These are phyloP conservation scores for Colletotrichum theobromicola DNA, from an alignment of 2,329 filamentous ascomycete genomes.

Conservation along the genomic window DNA sequence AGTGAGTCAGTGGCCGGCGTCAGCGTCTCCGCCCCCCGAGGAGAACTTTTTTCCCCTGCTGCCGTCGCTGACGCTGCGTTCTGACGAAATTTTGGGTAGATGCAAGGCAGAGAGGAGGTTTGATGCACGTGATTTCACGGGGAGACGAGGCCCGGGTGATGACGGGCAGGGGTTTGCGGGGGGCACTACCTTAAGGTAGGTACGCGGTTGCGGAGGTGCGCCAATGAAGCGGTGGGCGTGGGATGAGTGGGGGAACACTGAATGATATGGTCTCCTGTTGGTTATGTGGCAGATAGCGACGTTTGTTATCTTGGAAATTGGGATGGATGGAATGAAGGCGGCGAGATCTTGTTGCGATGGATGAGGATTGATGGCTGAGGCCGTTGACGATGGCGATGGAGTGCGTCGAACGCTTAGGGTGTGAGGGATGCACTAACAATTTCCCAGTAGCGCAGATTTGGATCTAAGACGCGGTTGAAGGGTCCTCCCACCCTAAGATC, in stretches of 20 bases:
- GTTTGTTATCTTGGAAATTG: background rate
- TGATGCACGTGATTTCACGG: background rate
- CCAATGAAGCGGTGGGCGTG: background rate
- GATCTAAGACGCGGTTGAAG: too few relatives aligned
- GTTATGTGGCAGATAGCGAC: too few relatives aligned
- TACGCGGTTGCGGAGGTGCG: background rate
- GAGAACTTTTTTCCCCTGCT: background rate
- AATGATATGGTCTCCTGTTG: background rate
- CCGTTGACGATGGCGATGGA: background rate
- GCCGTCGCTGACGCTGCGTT: background rate
- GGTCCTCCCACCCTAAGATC: background rate
- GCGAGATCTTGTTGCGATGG: background rate
- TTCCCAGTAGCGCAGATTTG: background rate
- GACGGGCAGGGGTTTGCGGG: background rate
- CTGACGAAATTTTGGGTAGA: background rate
- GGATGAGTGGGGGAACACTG: background rate
- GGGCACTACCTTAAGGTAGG: background rate
- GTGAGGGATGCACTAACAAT: background rate
- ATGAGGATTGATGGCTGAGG: too few relatives aligned
- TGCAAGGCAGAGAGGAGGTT: background rate
- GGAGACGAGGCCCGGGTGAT: background rate
- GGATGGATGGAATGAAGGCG: background rate
- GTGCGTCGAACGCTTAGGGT: too few relatives aligned
- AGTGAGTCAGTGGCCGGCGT: background rate
- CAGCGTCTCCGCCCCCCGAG: background rate